phyloP scores from a whole-genome alignment of 2,329 filamentous ascomycete genomes.

The Pseudogymnoascus sp. region DNA sequence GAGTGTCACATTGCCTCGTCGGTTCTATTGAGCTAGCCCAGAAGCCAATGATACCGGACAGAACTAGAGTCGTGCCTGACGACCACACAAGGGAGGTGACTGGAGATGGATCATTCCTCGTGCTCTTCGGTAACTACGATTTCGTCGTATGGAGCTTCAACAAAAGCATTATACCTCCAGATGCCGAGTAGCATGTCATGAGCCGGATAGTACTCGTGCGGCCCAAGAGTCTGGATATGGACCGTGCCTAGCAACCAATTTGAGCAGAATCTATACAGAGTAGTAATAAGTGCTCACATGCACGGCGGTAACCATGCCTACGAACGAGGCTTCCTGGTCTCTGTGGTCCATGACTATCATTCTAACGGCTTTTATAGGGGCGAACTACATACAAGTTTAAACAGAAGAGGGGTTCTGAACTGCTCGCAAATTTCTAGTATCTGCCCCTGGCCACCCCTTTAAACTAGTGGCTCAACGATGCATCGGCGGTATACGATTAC shows the following conservation, averaged over 20 bases:
- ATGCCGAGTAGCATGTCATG: neutral
- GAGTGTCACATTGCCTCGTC: neutral
- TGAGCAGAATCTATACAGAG: neutral
- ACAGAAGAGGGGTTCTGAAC: neutral
- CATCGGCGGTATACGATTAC: neutral
- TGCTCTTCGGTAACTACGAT: conserved; percentile 9
- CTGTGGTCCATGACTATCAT: neutral
- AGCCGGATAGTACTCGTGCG: neutral
- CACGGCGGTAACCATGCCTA: neutral
- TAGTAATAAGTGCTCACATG: neutral
- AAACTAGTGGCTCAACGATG: neutral
- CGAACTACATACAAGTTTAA: neutral
- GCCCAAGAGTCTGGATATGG: neutral
- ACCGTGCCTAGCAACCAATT: neutral
- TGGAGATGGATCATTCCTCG: conserved; percentile 6
- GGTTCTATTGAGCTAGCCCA: neutral
- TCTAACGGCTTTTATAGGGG: neutral
- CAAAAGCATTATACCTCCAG: neutral
- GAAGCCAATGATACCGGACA: neutral
- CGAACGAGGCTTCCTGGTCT: neutral
- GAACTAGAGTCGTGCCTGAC: neutral
- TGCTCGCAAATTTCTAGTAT: neutral
- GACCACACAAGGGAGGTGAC: neutral
- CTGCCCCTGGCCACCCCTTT: neutral
- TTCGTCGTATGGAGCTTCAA: conserved; percentile 10